A percentile compares a stretch with the other conserved stretches of the same genome.
Evolutionary conservation across 768 basidiomycete species (phyloP).

Genomic region (Chalciporus chontae): DNA sequence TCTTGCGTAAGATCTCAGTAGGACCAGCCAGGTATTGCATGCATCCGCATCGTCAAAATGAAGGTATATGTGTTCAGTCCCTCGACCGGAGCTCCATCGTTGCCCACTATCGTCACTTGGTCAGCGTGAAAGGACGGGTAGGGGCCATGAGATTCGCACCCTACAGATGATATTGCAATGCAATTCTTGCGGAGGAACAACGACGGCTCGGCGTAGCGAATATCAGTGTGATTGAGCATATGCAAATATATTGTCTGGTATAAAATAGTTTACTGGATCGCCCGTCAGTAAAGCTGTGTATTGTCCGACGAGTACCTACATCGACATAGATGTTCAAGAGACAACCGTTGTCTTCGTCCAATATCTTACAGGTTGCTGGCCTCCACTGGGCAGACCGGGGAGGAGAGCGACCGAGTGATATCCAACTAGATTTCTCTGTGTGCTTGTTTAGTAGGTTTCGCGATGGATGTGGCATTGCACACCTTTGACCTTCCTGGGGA

Average conservation of each 20-base stretch:
- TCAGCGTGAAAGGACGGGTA: conserved; percentile 1
- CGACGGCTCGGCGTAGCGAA: conserved; percentile 72
- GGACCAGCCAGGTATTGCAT: conserved; percentile 72
- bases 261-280: conserved; percentile 59
- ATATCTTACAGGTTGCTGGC: conserved; percentile 64
- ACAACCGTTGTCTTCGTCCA: conserved; percentile 64
- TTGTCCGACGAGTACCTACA: conserved; percentile 33
- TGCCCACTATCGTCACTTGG: conserved; percentile 43
- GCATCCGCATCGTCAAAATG: conserved; percentile 63
- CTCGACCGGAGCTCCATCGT: conserved; percentile 50
- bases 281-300: conserved; percentile 9
- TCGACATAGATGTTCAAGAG: conserved; percentile 73
- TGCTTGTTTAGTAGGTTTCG: conserved; percentile 1
- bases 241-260: conserved; percentile 75
- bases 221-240: conserved; percentile 73
- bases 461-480: conserved; percentile 4
- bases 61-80: conserved; percentile 68
- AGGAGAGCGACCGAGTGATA: conserved; percentile 51
- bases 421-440: conserved; percentile 73
- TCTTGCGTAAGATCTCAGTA: conserved; percentile 76
- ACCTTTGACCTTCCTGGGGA: conserved; percentile 60
- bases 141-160: conserved; percentile 37
- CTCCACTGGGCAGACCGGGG: conserved; percentile 64
- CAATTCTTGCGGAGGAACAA: conserved; percentile 76
- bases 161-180: conserved; percentile 62